A percentile compares a stretch with the other conserved stretches of the same genome.
These are phyloP conservation scores for Starmerella scarabaei DNA, from an alignment of 805 yeast genomes.

Conservation along the genomic window DNA sequence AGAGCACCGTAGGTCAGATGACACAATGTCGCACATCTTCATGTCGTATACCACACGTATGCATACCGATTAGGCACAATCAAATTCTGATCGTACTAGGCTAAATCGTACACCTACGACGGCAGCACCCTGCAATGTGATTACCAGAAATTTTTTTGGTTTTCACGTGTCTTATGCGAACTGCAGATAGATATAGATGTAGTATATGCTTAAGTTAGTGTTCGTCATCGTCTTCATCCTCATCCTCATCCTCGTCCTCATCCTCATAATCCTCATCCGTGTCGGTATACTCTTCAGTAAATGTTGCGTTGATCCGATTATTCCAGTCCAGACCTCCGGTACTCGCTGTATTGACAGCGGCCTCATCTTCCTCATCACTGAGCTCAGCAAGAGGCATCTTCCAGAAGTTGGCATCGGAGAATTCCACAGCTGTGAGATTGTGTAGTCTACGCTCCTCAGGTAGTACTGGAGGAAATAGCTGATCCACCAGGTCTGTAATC, in stretches of 20 bases:
- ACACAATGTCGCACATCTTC: no score
- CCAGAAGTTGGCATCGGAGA: constrained; percentile 86
- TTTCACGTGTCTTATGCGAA: not conserved
- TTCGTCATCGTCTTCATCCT: constrained; percentile 10
- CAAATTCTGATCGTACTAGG: no score
- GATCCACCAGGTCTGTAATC: constrained; percentile 90
- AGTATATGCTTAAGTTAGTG: no score
- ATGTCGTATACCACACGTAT: no score
- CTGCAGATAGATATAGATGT: not conserved
- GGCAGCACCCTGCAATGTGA: no score
- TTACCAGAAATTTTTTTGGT: not conserved
- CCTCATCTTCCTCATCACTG: constrained; percentile 23
- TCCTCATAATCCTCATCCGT: constrained; percentile 9
- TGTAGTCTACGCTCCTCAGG: constrained; percentile 22
- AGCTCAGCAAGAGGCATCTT: constrained; percentile 57
- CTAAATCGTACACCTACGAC: no score
- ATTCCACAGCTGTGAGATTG: constrained; percentile 33
- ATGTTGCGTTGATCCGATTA: constrained; percentile 23
- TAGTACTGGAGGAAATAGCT: constrained; percentile 80
- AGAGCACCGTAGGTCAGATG: no score
- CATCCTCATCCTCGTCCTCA: constrained; percentile 10
- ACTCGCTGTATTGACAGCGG: constrained; percentile 15
- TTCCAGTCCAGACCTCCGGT: constrained; percentile 26
- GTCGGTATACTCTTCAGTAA: constrained; percentile 25
- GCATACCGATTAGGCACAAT: no score